Conservation (phyloP, 495 filamentous ascomycete genomes). For the Chlorociboria aeruginascens region DNA sequence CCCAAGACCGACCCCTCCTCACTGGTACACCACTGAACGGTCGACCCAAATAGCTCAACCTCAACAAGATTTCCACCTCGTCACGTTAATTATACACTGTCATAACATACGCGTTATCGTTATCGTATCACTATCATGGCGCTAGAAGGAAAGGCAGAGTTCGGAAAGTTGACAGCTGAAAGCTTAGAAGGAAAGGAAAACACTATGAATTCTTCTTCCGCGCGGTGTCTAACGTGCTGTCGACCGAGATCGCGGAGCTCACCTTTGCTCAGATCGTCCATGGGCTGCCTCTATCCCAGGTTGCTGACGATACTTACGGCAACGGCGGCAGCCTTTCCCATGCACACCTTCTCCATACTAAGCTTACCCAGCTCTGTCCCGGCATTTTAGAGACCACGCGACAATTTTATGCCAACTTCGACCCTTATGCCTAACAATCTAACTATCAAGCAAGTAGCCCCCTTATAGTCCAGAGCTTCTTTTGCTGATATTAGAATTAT, state of each 20-base stretch:
- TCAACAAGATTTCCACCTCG: too few species aligned
- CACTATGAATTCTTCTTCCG: not conserved
- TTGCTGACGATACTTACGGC: too few species aligned
- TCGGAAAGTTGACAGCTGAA: too few species aligned
- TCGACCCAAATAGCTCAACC: too few species aligned
- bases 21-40: too few species aligned
- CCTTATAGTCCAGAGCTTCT: slow-evolving; percentile 1
- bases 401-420: slow-evolving; percentile 15
- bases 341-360: not conserved
- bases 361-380: slow-evolving; percentile 1
- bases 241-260: slow-evolving; percentile 15
- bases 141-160: too few species aligned
- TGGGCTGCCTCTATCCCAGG: slow-evolving; percentile 21
- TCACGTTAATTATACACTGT: too few species aligned
- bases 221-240: slow-evolving; percentile 1
- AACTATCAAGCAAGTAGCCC: slow-evolving; percentile 6
- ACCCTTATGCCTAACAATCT: slow-evolving; percentile 11
- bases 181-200: too few species aligned
- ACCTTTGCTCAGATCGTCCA: slow-evolving; percentile 25
- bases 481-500: not conserved
- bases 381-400: slow-evolving; percentile 5
- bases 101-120: too few species aligned
- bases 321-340: slow-evolving; percentile 11
- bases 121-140: too few species aligned
- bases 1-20: too few species aligned